Evolutionary conservation across 1,284 basidiomycete genomes (phyloP).

Genomic region (Moesziomyces parantarcticus): DNA sequence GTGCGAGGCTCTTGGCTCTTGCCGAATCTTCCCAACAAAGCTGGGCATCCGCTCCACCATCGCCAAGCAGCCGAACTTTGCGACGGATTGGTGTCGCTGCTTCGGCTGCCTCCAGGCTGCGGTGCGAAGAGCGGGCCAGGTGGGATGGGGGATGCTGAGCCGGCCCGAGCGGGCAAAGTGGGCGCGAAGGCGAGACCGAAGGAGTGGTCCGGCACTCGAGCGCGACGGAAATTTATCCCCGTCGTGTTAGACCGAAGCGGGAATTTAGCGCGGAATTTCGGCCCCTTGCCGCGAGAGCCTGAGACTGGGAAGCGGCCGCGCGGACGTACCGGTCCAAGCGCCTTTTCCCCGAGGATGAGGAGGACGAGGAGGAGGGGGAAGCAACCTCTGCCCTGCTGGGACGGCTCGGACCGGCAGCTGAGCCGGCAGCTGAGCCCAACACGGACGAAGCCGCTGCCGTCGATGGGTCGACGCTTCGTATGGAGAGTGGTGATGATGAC

Average conservation of each 20-base stretch:
- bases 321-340: constrained; percentile 24
- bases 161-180: constrained; percentile 1
- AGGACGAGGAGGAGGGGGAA: constrained; percentile 6
- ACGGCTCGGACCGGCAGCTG: neutral
- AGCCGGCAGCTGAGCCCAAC: neutral
- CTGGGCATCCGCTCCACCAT: too few relatives aligned
- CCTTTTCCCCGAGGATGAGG: constrained; percentile 11
- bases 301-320: neutral
- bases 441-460: neutral
- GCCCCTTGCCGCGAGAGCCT: too few relatives aligned
- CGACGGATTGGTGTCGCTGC: too few relatives aligned
- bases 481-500: constrained; percentile 2
- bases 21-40: too few relatives aligned
- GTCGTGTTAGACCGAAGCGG: constrained; percentile 7
- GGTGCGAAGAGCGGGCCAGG: too few relatives aligned
- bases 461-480: neutral
- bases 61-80: too few relatives aligned
- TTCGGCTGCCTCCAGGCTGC: too few relatives aligned
- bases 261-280: neutral
- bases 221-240: neutral
- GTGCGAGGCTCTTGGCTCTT: too few relatives aligned
- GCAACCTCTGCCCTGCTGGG: neutral
- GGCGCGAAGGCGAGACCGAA: constrained; percentile 1
- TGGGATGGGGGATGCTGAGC: too few relatives aligned
- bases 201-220: neutral